Conservation (phyloP, 2,329 filamentous ascomycete genomes). For the Colletotrichum tofieldiae region DNA sequence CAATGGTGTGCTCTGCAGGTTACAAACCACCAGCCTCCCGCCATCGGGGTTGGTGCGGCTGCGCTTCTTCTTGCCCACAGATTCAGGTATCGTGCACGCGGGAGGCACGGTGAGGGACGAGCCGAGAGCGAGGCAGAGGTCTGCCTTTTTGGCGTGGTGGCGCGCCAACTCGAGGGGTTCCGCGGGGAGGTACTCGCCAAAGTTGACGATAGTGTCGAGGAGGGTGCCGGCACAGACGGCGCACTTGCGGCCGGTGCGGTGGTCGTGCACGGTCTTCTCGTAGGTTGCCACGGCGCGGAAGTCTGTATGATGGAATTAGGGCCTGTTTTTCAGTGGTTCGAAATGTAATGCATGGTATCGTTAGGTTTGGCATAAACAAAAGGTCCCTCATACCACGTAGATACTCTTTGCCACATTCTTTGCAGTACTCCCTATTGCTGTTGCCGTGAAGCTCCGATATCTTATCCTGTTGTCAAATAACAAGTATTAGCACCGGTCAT, state of each 20-base stretch:
- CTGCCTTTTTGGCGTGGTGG: slow-evolving; percentile 57
- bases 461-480: slow-evolving; percentile 46
- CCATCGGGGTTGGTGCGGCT: slow-evolving; percentile 33
- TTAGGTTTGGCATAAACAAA: background rate
- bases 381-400: slow-evolving; percentile 54
- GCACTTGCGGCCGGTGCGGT: slow-evolving; percentile 64
- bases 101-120: slow-evolving; percentile 62
- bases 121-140: slow-evolving; percentile 63
- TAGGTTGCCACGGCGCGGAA: slow-evolving; percentile 62
- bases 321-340: background rate
- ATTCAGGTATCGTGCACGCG: slow-evolving; percentile 58
- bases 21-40: slow-evolving; percentile 59
- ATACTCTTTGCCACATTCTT: slow-evolving; percentile 62
- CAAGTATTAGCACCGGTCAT: background rate
- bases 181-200: slow-evolving; percentile 56
- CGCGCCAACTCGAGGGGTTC: slow-evolving; percentile 52
- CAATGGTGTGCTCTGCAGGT: slow-evolving; percentile 61
- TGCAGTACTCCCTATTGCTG: slow-evolving; percentile 62
- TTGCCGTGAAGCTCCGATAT: slow-evolving; percentile 66
- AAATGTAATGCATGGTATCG: background rate
- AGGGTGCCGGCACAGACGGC: slow-evolving; percentile 55
- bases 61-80: slow-evolving; percentile 49
- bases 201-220: slow-evolving; percentile 63
- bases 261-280: slow-evolving; percentile 59
- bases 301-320: slow-evolving; percentile 49